These are phyloP conservation scores for Rhodosporidiobolus sp. DNA, from an alignment of 768 basidiomycete genomes.

Conservation along the genomic window DNA sequence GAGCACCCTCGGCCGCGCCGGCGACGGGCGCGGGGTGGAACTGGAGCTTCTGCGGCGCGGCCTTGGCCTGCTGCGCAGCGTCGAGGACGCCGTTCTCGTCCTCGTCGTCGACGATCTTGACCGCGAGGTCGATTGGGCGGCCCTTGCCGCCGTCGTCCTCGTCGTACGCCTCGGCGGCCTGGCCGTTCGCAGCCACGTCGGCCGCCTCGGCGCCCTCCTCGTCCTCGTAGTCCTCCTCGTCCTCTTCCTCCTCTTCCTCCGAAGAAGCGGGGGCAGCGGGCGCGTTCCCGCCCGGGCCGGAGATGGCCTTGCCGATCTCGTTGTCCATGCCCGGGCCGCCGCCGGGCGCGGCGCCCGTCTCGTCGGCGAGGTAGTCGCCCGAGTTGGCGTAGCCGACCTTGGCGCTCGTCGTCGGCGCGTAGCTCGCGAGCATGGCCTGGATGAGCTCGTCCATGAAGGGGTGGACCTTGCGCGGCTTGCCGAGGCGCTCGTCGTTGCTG, in stretches of 20 bases:
- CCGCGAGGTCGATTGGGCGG: conserved; percentile 39
- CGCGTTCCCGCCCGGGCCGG: background rate
- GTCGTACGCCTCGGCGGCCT: conserved; percentile 33
- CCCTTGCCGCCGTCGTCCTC: conserved; percentile 38
- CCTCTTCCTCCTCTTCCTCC: conserved; percentile 20
- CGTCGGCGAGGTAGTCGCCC: conserved; percentile 42
- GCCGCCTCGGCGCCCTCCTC: conserved; percentile 44
- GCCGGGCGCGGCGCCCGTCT: conserved; percentile 36
- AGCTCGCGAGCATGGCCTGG: conserved; percentile 33
- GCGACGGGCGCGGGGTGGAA: background rate
- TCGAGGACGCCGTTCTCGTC: conserved; percentile 40
- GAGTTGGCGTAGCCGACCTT: conserved; percentile 38
- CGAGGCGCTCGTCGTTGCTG: conserved; percentile 30
- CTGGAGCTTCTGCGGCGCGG: conserved; percentile 2
- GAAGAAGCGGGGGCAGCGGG: background rate
- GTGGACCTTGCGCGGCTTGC: conserved; percentile 41
- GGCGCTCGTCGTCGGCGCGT: conserved; percentile 30
- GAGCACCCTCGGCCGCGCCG: background rate
- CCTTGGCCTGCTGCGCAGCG: conserved; percentile 24
- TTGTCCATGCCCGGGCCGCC: conserved; percentile 38
- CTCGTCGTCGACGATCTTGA: conserved; percentile 38
- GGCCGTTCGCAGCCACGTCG: conserved; percentile 51
- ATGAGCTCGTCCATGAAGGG: conserved; percentile 45
- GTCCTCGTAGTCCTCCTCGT: conserved; percentile 18
- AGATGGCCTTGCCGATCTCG: conserved; percentile 4